Evolutionary conservation across 2,329 filamentous ascomycete species (phyloP).

Genomic region (Aureobasidium zeae): DNA sequence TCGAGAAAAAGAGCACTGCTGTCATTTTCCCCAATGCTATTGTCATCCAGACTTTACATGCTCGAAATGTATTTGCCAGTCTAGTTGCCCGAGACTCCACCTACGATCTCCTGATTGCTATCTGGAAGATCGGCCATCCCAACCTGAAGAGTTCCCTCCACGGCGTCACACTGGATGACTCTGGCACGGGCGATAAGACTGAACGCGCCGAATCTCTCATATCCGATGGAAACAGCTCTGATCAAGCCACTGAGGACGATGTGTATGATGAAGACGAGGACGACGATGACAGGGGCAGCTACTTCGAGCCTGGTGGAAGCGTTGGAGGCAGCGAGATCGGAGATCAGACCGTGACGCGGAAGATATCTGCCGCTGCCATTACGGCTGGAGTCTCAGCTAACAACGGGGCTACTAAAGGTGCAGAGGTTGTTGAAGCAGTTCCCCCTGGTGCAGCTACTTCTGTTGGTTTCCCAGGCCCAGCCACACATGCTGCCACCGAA

Average conservation of each 20-base stretch:
- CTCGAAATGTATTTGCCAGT: constrained; percentile 91
- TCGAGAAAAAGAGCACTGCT: constrained; percentile 94
- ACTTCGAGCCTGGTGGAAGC: constrained; percentile 45
- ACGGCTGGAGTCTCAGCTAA: constrained; percentile 25
- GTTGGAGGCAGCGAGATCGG: constrained; percentile 44
- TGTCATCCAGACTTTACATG: constrained; percentile 90
- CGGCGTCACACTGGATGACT: constrained; percentile 69
- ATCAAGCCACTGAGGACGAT: constrained; percentile 63
- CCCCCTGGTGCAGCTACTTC: constrained; percentile 34
- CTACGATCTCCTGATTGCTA: constrained; percentile 93
- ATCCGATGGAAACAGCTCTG: constrained; percentile 36
- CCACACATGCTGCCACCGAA: constrained; percentile 71
- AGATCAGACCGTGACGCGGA: constrained; percentile 50
- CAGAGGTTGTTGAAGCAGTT: constrained; percentile 23
- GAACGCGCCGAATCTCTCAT: constrained; percentile 64
- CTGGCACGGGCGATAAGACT: constrained; percentile 77
- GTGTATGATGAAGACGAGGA: constrained; percentile 73
- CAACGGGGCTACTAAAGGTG: constrained; percentile 19
- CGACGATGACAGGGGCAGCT: constrained; percentile 53
- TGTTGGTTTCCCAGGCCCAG: constrained; percentile 74
- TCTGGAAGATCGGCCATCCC: constrained; percentile 95
- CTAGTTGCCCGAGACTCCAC: constrained; percentile 91
- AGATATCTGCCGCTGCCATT: constrained; percentile 53
- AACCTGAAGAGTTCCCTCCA: constrained; percentile 85
- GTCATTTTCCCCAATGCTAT: constrained; percentile 95